Conservation (phyloP, 192 early-diverging fungal species). For the Entomortierella chlamydospora region DNA sequence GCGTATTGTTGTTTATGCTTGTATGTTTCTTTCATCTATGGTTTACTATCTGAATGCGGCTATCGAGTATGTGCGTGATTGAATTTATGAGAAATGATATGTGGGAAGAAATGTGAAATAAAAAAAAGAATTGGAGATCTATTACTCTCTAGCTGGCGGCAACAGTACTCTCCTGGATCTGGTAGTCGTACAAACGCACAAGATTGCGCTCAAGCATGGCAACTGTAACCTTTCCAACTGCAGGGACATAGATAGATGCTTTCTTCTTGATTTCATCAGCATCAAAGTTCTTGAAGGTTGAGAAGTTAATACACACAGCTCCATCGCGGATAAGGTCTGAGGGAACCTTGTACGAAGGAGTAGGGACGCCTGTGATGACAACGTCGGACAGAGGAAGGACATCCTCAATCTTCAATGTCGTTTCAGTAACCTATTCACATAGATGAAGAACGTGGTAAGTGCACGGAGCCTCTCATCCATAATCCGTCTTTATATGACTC, state of each 20-base stretch:
- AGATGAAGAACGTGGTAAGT: too few relatives aligned
- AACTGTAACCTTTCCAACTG: constrained; percentile 98
- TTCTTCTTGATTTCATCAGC: constrained; percentile 89
- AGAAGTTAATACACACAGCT: constrained; percentile 97
- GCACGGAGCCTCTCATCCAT: not conserved
- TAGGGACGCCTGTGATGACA: constrained; percentile 98
- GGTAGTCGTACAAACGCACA: constrained; percentile 86
- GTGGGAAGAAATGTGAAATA: too few relatives aligned
- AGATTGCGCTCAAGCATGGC: constrained; percentile 98
- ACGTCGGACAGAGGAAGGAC: constrained; percentile 91
- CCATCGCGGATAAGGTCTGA: constrained; percentile 93
- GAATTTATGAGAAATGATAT: too few relatives aligned
- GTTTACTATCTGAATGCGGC: too few relatives aligned
- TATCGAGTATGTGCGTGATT: too few relatives aligned
- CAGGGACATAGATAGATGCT: constrained; percentile 95
- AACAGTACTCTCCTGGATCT: constrained; percentile 32
- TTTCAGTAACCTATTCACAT: constrained; percentile 79
- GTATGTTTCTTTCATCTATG: too few relatives aligned
- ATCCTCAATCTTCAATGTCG: constrained; percentile 77
- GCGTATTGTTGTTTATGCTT: too few relatives aligned
- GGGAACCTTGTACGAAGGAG: constrained; percentile 87
- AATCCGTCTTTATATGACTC: too few relatives aligned
- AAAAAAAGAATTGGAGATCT: too few relatives aligned
- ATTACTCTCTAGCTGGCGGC: constrained; percentile 1
- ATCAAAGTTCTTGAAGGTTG: constrained; percentile 95